Base-by-base conservation (phyloP, 176 grass and related monocot species). In the Melocanna baccifera region DNA sequence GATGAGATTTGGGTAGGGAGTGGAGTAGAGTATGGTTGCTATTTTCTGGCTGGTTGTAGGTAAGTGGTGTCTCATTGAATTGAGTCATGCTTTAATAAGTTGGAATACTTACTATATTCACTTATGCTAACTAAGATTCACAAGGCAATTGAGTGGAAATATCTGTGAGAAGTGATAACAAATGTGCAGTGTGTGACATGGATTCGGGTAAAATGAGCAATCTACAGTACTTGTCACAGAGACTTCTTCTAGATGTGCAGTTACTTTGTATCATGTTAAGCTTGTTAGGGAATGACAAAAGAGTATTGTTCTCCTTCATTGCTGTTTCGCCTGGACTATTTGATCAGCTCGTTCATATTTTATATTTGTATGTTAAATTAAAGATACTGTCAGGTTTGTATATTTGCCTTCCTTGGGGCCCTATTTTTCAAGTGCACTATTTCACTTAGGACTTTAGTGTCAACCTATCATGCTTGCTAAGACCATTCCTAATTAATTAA, bases 271-370 rank as follows among this genome's bases (percentile, higher is more conserved):
- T 0, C 14, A 77, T 69, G 34, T 64, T 64, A 47, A 83, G 53
- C 3, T 42, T 81, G 48, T 70, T 81, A 40, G 26, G 20, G 36
- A 47, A 30, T 85, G 62, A 7, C 58, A 76, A 39, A 39, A 51
- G 25, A 14, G n/a, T 71, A 43, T 1, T 40, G 2, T 26, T 76
- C 34, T 81, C 5, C 22, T 76, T 70, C 22, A 76, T 53, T 10
- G 13, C 16, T 77, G 43, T n/a, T 71, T 37, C 29, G 4, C n/a
- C 18, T 72, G 13, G 41, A 63, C 9, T 20, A 30, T 23, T 59
- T 78, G 22, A 78, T 88, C 53, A 45, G 32, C 62, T 40, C 3
- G 55, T 73, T 83, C 55, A 45, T 73, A 25, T 48, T 82, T 86
- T 5, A 3, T 73, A 47, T 81, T 81, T 90, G 37, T 73, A 46